These are phyloP conservation scores for Aegilops speltoides DNA, from an alignment of 176 grass and related monocot genomes.

Conservation along the genomic window DNA sequence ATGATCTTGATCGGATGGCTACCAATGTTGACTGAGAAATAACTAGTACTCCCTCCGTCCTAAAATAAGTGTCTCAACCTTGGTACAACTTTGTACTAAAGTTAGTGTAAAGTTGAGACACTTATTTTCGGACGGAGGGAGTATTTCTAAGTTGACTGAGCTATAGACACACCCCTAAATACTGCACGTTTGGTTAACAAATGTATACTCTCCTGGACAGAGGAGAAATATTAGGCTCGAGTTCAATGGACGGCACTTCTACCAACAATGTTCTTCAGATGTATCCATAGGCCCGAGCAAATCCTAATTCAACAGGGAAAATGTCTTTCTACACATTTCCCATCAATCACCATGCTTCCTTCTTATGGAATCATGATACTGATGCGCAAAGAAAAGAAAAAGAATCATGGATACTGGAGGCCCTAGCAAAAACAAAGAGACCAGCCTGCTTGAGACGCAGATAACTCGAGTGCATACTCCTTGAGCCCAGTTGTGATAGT, in stretches of 20 bases:
- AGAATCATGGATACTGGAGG: background rate
- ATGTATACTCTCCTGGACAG: background rate
- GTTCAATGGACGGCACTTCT: background rate
- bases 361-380: background rate
- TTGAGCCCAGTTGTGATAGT: background rate
- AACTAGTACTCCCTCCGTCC: no score
- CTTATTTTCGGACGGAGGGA: no score
- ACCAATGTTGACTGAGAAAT: background rate
- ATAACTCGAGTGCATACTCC: background rate
- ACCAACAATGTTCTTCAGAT: background rate
- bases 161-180: background rate
- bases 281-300: background rate
- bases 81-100: no score
- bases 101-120: no score
- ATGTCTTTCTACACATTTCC: background rate
- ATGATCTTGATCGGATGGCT: background rate
- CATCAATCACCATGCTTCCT: background rate
- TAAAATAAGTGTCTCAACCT: no score
- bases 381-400: no score
- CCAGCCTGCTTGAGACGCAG: slow-evolving; percentile 13
- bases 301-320: background rate
- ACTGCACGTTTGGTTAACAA: background rate
- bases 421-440: background rate
- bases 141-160: background rate
- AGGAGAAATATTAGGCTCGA: background rate